Percentiles rank a stretch among this genome's conserved stretches.
Evolutionary conservation across 345 rosid species (phyloP).

Genomic region (Diplotaxis tenuifolia): DNA sequence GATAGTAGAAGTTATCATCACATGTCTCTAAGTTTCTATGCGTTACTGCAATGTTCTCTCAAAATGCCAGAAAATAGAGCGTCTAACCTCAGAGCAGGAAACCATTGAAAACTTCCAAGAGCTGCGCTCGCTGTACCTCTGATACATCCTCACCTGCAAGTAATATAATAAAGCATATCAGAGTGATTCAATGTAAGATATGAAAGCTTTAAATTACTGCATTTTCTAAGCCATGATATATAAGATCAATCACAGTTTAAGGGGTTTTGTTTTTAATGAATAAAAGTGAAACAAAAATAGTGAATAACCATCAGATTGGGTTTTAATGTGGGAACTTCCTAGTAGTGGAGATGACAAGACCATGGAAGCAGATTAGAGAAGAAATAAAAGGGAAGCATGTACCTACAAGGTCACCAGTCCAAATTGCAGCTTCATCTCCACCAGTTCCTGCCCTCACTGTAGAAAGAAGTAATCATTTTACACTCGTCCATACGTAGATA

Average conservation of each 20-base stretch:
- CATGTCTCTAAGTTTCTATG: slow-evolving; percentile 13
- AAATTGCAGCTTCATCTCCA: slow-evolving; percentile 98
- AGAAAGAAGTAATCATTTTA: slow-evolving; percentile 20
- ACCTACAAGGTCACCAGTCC: slow-evolving; percentile 99
- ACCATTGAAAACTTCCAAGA: slow-evolving; percentile 64
- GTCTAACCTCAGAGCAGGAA: slow-evolving; percentile 77
- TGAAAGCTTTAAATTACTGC: neutral
- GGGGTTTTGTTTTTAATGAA: no score
- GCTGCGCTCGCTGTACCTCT: slow-evolving; percentile 79
- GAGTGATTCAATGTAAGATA: slow-evolving; percentile 7
- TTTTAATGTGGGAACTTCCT: neutral
- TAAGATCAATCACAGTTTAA: no score
- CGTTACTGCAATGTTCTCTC: neutral
- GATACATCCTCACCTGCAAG: slow-evolving; percentile 79
- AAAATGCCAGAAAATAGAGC: neutral
- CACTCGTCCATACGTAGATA: neutral
- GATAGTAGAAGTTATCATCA: slow-evolving; percentile 2
- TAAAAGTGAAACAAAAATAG: no score
- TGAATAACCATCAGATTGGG: neutral
- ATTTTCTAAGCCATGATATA: neutral
- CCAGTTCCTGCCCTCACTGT: slow-evolving; percentile 99
- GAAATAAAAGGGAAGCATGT: slow-evolving; percentile 54
- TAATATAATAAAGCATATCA: slow-evolving; percentile 18
- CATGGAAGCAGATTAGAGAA: slow-evolving; percentile 13
- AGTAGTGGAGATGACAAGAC: slow-evolving; percentile 8